Conservation (phyloP, 2,329 filamentous ascomycete genomes). For the Aspergillus sp. region DNA sequence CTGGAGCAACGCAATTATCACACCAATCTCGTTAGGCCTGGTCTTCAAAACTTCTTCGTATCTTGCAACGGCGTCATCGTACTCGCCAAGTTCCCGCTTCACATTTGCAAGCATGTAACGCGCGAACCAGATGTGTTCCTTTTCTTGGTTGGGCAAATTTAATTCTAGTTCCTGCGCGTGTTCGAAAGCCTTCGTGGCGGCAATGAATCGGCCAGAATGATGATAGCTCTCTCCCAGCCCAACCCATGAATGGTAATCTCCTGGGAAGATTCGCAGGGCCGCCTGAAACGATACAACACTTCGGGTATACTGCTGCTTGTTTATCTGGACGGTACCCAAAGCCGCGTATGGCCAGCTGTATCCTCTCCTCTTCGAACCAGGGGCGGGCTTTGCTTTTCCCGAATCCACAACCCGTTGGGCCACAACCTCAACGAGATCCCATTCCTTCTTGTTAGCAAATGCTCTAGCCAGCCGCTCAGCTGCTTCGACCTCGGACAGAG, state of each 20-base stretch:
- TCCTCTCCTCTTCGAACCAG: constrained; percentile 85
- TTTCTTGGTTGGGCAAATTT: constrained; percentile 45
- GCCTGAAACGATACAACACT: constrained; percentile 89
- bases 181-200: constrained; percentile 83
- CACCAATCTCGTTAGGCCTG: constrained; percentile 70
- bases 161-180: constrained; percentile 72
- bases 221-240: constrained; percentile 97
- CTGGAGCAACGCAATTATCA: constrained; percentile 79
- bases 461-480: constrained; percentile 77
- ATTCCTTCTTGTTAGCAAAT: constrained; percentile 85
- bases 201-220: constrained; percentile 84
- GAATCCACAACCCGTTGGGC: constrained; percentile 87
- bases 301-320: constrained; percentile 81
- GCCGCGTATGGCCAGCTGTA: constrained; percentile 95
- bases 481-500: constrained; percentile 72
- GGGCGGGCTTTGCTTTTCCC: constrained; percentile 81
- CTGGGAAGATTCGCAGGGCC: constrained; percentile 71
- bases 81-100: constrained; percentile 83
- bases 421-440: constrained; percentile 92
- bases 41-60: constrained; percentile 65
- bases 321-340: constrained; percentile 86
- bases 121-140: constrained; percentile 81
- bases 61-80: constrained; percentile 68
- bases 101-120: constrained; percentile 96
- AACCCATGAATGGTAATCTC: constrained; percentile 92